phyloP scores from a whole-genome alignment of 306 rosid genomes.

The apple (Malus domestica) region DNA sequence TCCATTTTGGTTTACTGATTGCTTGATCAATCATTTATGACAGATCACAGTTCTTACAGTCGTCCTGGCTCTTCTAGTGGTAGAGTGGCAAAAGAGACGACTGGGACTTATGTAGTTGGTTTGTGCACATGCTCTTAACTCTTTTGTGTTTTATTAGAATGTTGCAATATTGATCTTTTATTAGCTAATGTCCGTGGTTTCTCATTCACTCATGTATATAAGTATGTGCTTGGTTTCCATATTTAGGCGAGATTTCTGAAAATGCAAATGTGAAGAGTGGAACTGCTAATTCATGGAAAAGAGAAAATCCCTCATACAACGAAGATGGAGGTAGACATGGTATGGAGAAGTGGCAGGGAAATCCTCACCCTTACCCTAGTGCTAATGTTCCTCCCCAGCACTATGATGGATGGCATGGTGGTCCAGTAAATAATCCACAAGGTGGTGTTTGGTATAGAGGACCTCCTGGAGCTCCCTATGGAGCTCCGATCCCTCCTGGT shows the following conservation, averaged over 20 bases:
- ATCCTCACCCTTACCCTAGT: slow-evolving; percentile 64
- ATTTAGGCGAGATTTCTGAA: slow-evolving; percentile 48
- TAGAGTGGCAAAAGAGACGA: slow-evolving; percentile 34
- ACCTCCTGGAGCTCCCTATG: slow-evolving; percentile 79
- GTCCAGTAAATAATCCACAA: slow-evolving; percentile 69
- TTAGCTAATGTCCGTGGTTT: slow-evolving; percentile 11
- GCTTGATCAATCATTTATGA: slow-evolving; percentile 19
- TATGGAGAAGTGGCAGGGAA: slow-evolving; percentile 76
- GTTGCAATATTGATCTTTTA: slow-evolving; percentile 2
- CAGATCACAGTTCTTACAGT: slow-evolving; percentile 48
- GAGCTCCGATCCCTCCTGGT: slow-evolving; percentile 65
- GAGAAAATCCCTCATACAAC: slow-evolving; percentile 40
- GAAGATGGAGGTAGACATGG: slow-evolving; percentile 60
- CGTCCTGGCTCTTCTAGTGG: slow-evolving; percentile 59
- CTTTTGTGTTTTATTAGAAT: slow-evolving; percentile 8
- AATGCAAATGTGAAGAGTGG: slow-evolving; percentile 37
- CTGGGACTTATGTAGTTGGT: slow-evolving; percentile 45
- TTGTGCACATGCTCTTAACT: slow-evolving; percentile 15
- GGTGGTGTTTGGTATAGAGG: slow-evolving; percentile 88
- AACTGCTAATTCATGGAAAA: slow-evolving; percentile 50
- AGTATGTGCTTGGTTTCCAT: slow-evolving; percentile 9
- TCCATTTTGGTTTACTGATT: slow-evolving; percentile 15
- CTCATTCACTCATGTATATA: not conserved
- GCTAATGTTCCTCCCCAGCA: slow-evolving; percentile 58
- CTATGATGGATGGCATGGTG: slow-evolving; percentile 78